Base-by-base conservation (phyloP, 192 early-diverging fungal genomes). In the Umbelopsis isabellina region DNA sequence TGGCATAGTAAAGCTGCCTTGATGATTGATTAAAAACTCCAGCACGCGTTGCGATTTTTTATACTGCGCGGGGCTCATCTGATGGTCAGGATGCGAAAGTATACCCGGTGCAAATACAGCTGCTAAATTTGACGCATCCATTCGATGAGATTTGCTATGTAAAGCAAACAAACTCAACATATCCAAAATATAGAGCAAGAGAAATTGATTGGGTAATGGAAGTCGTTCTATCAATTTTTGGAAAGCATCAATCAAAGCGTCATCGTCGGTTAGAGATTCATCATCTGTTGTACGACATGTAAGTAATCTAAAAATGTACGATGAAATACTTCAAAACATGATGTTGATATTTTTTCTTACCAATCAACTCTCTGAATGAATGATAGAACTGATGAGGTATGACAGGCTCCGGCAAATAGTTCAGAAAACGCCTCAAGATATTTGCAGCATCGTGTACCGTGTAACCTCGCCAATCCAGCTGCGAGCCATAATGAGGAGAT, bases 401-500 rank as follows among this genome's bases (percentile, higher is more conserved):
- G 33, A 93, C 89, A 11, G 89, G 88, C 46, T 89, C 88, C 4
- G 91, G 91, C 16, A 93, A 74, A 69, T 87, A 80, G 37, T 87
- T 90, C 68, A 93, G 70, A 72, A 90, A 93, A 50, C 90, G 79
- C 8, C 90, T 84, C 58, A 91, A 76, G 23, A 93, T 78, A 23
- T 89, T 91, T 10, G 90, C 90, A 21, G 89, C 89, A 67, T 93
- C 91, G 72, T 93, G 91, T n/a, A 91, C 83, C 12, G 90, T 89
- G 75, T 87, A 93, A 20, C 85, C 84, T 21, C 74, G 65, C 89
- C 89, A 91, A 44, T 88, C 86, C 15, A 86, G 55, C 69, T 84
- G 76, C 18, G 84, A 83, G 1, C 91, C 91, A 65, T 90, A 93
- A 58, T 67, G 51, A 8, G 77, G 90, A 46, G 83, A 80, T n/a